Base-by-base conservation (phyloP, 192 early-diverging fungal species). In the Coemansia sp. region DNA sequence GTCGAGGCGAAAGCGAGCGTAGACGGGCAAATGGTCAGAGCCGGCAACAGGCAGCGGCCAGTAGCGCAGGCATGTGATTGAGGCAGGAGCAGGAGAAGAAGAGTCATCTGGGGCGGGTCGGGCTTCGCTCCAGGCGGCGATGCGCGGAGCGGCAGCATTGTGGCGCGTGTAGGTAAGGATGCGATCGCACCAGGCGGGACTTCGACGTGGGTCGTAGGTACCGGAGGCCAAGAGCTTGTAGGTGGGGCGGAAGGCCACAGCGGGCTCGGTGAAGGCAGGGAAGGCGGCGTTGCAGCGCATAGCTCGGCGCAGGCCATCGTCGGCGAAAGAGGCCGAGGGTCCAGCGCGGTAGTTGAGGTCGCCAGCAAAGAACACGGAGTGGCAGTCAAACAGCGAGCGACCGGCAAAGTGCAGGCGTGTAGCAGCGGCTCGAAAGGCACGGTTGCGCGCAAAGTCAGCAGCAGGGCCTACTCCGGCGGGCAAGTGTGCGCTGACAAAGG, bases 281-380 rank as follows among this genome's bases (percentile, higher is more conserved):
- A 61, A 36, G 11, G 34, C 36, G n/a, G 31, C 31, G 29, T 38
- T 38, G 59, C 15, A 4, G 15, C 27, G 11, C 15, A 61, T 61
- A 10, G 27, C 34, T 14, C n/a, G 11, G 32, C 15, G 11, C n/a
- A 61, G 59, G 32, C 34, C 31, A 32, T 61, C 59, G 31, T 61
- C 34, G 36, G 59, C 59, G 34, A 32, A 41, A 14, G 39, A 41
- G 31, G 27, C 29, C 11, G 31, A 29, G n/a, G 4, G 32, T 12
- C 14, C 59, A 17, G 59, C 59, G 17, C 59, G 59, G 59, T 61
- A 61, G 34, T 61, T 61, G 59, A 61, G 59, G 34, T 61, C 59
- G 59, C 59, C 59, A 11, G 34, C 31, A 36, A 61, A 32, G 11
- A 61, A 31, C 32, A 36, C 59, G 4, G 59, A 27, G n/a, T 61